phyloP scores from a whole-genome alignment of 768 basidiomycete genomes.

The Fibroporia radiculosa region DNA sequence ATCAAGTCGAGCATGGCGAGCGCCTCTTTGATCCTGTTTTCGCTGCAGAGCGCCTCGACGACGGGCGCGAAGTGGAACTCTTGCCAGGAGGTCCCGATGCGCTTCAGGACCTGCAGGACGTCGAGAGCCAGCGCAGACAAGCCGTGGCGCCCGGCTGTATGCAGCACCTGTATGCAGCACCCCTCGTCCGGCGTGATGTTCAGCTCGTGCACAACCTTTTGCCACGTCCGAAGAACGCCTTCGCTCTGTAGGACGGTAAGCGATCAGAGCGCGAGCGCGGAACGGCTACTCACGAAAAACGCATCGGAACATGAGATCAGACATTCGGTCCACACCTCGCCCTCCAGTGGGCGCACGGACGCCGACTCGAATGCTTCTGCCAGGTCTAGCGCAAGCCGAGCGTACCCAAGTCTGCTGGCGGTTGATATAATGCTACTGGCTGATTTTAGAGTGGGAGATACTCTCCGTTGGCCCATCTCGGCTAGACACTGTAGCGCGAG shows the following conservation, averaged over 20 bases:
- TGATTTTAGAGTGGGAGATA: conserved; percentile 43
- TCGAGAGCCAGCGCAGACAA: conserved; percentile 60
- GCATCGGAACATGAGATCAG: conserved; percentile 55
- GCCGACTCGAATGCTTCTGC: conserved; percentile 50
- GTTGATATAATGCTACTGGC: conserved; percentile 45
- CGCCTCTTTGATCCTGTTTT: conserved; percentile 52
- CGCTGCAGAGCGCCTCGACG: conserved; percentile 63
- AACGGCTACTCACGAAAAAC: conserved; percentile 51
- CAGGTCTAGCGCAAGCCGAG: conserved; percentile 68
- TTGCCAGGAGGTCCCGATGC: conserved; percentile 37
- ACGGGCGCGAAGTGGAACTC: conserved; percentile 77
- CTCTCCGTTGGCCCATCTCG: conserved; percentile 44
- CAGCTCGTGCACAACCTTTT: conserved; percentile 42
- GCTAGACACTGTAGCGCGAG: conserved; percentile 52
- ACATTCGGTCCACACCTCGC: conserved; percentile 56
- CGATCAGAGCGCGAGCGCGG: background rate
- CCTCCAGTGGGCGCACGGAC: conserved; percentile 45
- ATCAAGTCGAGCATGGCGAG: conserved; percentile 52
- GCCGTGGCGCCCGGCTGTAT: conserved; percentile 70
- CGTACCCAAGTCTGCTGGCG: conserved; percentile 44
- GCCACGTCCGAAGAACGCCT: conserved; percentile 60
- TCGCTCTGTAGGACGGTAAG: conserved; percentile 40
- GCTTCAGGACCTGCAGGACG: conserved; percentile 49
- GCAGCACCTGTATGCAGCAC: conserved; percentile 56
- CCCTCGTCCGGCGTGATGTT: conserved; percentile 68